Percentiles rank a stretch among this genome's conserved stretches.
Evolutionary conservation across 148 eudicot genomes (phyloP).

Genomic region (Amaranthus cruentus): DNA sequence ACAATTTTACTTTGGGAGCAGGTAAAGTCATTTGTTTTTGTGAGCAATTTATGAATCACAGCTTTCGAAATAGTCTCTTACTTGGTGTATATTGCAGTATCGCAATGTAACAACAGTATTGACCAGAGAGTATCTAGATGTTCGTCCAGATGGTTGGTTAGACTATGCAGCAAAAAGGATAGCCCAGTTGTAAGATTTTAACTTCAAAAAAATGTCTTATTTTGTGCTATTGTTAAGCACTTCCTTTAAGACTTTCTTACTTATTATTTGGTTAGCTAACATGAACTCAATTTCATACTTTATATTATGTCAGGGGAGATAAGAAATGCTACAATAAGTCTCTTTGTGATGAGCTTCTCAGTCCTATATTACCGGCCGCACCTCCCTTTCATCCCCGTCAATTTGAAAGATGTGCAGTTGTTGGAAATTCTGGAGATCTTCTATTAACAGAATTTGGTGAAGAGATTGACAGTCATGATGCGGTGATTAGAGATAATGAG

Average conservation of each 20-base stretch:
- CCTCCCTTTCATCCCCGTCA: conserved; percentile 95
- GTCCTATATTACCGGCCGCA: conserved; percentile 72
- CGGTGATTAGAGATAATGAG: conserved; percentile 90
- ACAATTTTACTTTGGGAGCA: conserved; percentile 93
- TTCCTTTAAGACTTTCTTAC: neutral
- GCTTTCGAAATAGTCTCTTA: neutral
- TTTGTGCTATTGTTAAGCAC: neutral
- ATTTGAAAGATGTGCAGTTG: conserved; percentile 91
- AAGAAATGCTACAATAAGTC: conserved; percentile 82
- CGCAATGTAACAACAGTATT: conserved; percentile 97
- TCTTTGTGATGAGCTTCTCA: conserved; percentile 87
- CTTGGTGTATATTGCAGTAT: conserved; percentile 64
- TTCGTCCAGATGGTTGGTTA: conserved; percentile 96
- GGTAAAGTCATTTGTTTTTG: conserved; percentile 35
- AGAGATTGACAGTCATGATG: conserved; percentile 95
- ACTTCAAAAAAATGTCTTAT: conserved; percentile 3
- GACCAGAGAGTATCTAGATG: conserved; percentile 96
- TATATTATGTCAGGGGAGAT: conserved; percentile 46
- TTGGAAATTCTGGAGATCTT: conserved; percentile 97
- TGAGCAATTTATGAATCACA: neutral
- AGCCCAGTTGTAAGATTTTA: conserved; percentile 72
- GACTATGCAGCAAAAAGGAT: conserved; percentile 95
- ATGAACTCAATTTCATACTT: neutral
- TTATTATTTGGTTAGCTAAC: conserved; percentile 1
- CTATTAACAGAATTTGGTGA: conserved; percentile 83